Evolutionary conservation across 352 stramenopile genomes (phyloP).

Genomic region (Globisporangium uncinulatum): DNA sequence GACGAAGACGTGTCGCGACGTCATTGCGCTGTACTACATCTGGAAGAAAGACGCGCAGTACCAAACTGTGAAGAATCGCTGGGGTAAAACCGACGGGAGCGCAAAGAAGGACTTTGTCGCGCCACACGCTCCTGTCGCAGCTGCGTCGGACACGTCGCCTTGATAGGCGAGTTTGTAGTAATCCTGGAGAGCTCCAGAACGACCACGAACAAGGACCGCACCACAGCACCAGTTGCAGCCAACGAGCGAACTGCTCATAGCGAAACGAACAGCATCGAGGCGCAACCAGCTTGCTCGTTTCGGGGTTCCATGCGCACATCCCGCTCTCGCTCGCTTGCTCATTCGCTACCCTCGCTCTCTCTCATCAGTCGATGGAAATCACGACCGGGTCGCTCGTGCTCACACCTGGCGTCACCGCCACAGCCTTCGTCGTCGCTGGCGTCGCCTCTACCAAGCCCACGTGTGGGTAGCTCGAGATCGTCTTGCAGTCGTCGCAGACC

Average conservation of each 20-base stretch:
- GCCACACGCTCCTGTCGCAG: background rate
- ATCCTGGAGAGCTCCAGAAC: background rate
- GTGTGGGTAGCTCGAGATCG: slow-evolving; percentile 51
- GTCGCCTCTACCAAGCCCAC: slow-evolving; percentile 35
- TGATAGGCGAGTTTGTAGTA: background rate
- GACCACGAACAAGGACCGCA: background rate
- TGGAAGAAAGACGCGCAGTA: slow-evolving; percentile 88
- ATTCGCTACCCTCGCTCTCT: background rate
- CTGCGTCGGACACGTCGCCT: background rate
- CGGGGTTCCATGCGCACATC: background rate
- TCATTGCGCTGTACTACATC: slow-evolving; percentile 83
- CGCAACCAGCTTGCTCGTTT: background rate
- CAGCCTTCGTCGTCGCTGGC: background rate
- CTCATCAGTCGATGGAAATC: slow-evolving; percentile 58
- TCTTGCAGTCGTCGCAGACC: slow-evolving; percentile 73
- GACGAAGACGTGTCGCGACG: slow-evolving; percentile 63
- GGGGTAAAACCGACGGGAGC: slow-evolving; percentile 38
- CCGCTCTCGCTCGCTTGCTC: background rate
- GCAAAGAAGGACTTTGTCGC: slow-evolving; percentile 23
- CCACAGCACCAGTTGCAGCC: background rate
- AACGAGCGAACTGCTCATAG: background rate
- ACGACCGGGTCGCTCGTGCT: slow-evolving; percentile 33
- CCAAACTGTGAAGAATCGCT: slow-evolving; percentile 73
- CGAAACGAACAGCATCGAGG: background rate
- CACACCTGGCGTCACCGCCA: background rate